These are phyloP conservation scores for Rhizoclosmatium globosum DNA, from an alignment of 192 early-diverging fungal genomes.

Conservation along the genomic window DNA sequence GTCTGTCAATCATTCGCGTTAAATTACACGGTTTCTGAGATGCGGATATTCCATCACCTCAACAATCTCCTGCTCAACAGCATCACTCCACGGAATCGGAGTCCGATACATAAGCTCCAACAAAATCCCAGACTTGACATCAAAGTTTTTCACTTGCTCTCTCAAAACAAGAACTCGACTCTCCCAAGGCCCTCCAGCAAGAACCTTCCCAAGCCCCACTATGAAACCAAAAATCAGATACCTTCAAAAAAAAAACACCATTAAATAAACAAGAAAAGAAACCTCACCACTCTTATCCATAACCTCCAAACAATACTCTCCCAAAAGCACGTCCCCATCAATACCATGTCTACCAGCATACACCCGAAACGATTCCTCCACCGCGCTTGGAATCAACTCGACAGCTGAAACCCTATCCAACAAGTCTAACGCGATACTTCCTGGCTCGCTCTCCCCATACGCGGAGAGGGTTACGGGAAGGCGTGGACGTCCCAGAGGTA, in stretches of 20 bases:
- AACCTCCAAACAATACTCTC: constrained; percentile 63
- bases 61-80: constrained; percentile 55
- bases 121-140: constrained; percentile 51
- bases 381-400: constrained; percentile 62
- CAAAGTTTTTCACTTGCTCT: constrained; percentile 44
- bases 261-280: background rate
- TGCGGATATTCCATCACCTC: constrained; percentile 18
- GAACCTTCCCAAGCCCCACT: background rate
- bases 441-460: constrained; percentile 58
- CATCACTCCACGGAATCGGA: constrained; percentile 69
- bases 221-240: background rate
- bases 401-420: constrained; percentile 69
- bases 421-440: constrained; percentile 58
- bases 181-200: constrained; percentile 57
- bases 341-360: constrained; percentile 63
- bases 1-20: background rate
- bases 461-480: constrained; percentile 19
- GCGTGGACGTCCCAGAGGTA: constrained; percentile 46
- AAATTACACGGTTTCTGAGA: too few species aligned
- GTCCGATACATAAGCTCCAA: constrained; percentile 72
- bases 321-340: constrained; percentile 57
- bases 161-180: constrained; percentile 63
- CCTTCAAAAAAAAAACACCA: background rate
- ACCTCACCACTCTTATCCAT: constrained; percentile 56
- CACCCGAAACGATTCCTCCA: constrained; percentile 63